Conservation (phyloP, 75 land plant genomes). For the Picea glauca region DNA sequence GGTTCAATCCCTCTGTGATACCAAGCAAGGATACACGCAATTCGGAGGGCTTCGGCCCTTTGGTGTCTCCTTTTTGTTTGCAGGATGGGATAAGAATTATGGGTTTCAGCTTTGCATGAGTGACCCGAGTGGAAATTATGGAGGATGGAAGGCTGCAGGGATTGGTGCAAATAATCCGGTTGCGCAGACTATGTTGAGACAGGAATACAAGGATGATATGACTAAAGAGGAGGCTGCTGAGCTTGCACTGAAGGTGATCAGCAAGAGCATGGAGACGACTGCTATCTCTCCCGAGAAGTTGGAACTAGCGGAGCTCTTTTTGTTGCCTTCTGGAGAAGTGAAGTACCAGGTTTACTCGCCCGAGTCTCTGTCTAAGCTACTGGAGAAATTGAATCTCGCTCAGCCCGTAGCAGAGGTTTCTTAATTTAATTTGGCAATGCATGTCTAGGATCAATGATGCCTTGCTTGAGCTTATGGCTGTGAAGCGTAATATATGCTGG, state of each 20-base stretch:
- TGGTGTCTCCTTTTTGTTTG: slow-evolving; percentile 76
- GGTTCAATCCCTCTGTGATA: slow-evolving; percentile 79
- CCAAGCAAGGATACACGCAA: slow-evolving; percentile 86
- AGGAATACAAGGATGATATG: slow-evolving; percentile 83
- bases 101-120: slow-evolving; percentile 85
- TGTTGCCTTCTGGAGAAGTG: slow-evolving; percentile 52
- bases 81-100: slow-evolving; percentile 73
- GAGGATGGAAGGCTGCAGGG: slow-evolving; percentile 85
- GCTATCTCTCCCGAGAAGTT: slow-evolving; percentile 74
- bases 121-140: slow-evolving; percentile 81
- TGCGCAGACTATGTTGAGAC: slow-evolving; percentile 79
- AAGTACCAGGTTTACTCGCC: slow-evolving; percentile 75
- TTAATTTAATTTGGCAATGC: slow-evolving; percentile 10
- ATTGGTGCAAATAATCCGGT: slow-evolving; percentile 81
- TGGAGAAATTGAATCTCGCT: slow-evolving; percentile 55
- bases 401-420: slow-evolving; percentile 57
- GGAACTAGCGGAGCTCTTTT: slow-evolving; percentile 66
- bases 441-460: too few species aligned
- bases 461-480: too few species aligned
- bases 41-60: slow-evolving; percentile 87
- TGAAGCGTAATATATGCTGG: too few species aligned
- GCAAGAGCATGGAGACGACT: slow-evolving; percentile 85
- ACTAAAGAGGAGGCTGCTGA: slow-evolving; percentile 64
- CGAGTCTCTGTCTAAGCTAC: slow-evolving; percentile 47
- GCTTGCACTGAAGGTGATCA: slow-evolving; percentile 72